Conservation (phyloP, 352 stramenopile genomes). For the Pythium guiyangense region DNA sequence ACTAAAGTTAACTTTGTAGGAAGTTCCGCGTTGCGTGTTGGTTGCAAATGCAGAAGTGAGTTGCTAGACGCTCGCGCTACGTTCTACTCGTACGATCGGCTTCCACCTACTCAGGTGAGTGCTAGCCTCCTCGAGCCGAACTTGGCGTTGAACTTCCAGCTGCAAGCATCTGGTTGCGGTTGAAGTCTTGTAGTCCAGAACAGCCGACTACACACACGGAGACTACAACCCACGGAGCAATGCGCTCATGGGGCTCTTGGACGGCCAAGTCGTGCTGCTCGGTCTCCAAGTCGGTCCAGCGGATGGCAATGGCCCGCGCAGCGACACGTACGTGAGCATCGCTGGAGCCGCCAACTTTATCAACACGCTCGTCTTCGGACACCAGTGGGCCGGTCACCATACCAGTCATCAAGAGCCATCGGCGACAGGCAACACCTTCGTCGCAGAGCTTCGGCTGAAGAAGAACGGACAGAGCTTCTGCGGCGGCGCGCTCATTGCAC, state of each 20-base stretch:
- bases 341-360: constrained; percentile 6
- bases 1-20: too few relatives aligned
- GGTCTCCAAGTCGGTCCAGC: constrained; percentile 4
- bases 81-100: too few relatives aligned
- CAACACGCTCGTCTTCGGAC: constrained; percentile 2
- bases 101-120: too few relatives aligned
- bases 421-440: background rate
- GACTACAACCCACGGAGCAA: background rate
- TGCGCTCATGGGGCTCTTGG: constrained; percentile 1
- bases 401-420: background rate
- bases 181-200: too few relatives aligned
- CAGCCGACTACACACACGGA: too few relatives aligned
- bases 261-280: background rate
- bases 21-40: too few relatives aligned
- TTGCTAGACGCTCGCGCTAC: too few relatives aligned
- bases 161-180: too few relatives aligned
- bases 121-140: too few relatives aligned
- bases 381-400: constrained; percentile 1
- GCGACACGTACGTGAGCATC: constrained; percentile 2
- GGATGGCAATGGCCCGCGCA: background rate
- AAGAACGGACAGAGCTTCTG: constrained; percentile 8
- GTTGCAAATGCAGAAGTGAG: too few relatives aligned
- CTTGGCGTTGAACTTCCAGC: too few relatives aligned
- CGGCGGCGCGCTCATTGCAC: constrained; percentile 8
- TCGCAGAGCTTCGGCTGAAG: constrained; percentile 3